Evolutionary conservation across 305 asterid species (phyloP), one percentile per base, ranked within the genome.

Genomic region (Solanum hybrid): DNA sequence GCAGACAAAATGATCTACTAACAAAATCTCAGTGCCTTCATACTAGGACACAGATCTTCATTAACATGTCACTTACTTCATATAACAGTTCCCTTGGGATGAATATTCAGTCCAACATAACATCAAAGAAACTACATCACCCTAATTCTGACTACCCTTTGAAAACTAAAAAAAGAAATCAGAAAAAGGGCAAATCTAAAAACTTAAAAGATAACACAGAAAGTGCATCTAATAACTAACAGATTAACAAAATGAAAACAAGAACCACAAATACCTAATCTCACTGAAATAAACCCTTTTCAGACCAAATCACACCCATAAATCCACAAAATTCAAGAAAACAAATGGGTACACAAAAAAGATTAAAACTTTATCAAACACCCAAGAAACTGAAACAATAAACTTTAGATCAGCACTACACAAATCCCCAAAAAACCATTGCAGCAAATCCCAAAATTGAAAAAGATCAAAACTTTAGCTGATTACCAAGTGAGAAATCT

Each of bases 401-500:
- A 31, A 14, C 80, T 76, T 76, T 15, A 20, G 15, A 83, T 83
- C 75, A 83, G 17, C 22, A 17, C 1, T 27, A 41, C 37, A 15
- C 36, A 27, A 68, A 79, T 1, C 45, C 34, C 57, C 68, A 37
- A 82, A 39, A 82, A 8, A 39, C 1, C 13, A 0, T 24, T 6
- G 70, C 37, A 82, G 87, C 15, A 14, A 39, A 82, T 3, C 13
- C 70, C 24, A 57, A 17, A 57, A 57, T 57, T 57, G 70, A 39
- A 14, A 82, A 29, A 45, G 88, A 45, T 29, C 29, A 83, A 83
- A 1, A 10, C 27, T 45, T 83, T 4, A 45, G 88, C 38, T 45
- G 17, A 83, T 83, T 83, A 83, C 88, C 88, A 29, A 83, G 88
- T 22, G 86, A 79, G 61, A n/a, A 79, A 79, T 79, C 6, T 79